Evolutionary conservation across 768 basidiomycete genomes (phyloP), one percentile per base, ranked within the genome.

Genomic region (Podaxis pistillaris): DNA sequence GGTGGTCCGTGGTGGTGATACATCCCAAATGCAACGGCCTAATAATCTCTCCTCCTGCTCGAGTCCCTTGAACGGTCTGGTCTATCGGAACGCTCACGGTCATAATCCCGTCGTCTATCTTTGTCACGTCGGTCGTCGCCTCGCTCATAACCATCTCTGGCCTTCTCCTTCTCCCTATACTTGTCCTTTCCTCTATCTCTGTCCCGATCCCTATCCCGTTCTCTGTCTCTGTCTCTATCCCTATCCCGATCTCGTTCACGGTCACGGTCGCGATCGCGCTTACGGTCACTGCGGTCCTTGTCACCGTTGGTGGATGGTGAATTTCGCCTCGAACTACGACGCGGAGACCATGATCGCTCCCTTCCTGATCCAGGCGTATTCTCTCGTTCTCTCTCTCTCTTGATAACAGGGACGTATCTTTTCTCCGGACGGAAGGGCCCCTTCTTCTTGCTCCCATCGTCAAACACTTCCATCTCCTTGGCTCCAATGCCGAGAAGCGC

Each of bases 401-500:
- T 93, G 50, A 94, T 70, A 33, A 98, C 78, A 11, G 97, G 96
- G 28, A 95, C 77, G 70, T 97, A 98, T 67, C 86, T 84, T 76
- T 85, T 86, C 59, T 93, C 91, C 2, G 83, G 83, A 36, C 81
- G 76, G 68, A 75, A 81, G 66, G 71, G 77, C 6, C 75, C 75
- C 62, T 75, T 74, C 69, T 79, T 83, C 75, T 79, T 85, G 68
- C 77, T 85, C 19, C 90, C 90, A 64, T 91, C 86, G 62, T 93
- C 89, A 4, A 84, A 81, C 0, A 83, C 80, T 68, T 90, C 87
- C 66, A 83, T 82, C 68, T 96, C 91, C 70, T 97, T 98, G 2
- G 97, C 97, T 1, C 97, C 96, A 30, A 99, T 90, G 0, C 96
- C 97, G 9, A 98, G 76, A 12, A 98, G 74, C 0, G 94, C 88